A percentile compares a stretch with the other conserved stretches of the same genome.
Conservation (phyloP, 2,329 filamentous ascomycete species). For the Sporothrix euskadiensis region DNA sequence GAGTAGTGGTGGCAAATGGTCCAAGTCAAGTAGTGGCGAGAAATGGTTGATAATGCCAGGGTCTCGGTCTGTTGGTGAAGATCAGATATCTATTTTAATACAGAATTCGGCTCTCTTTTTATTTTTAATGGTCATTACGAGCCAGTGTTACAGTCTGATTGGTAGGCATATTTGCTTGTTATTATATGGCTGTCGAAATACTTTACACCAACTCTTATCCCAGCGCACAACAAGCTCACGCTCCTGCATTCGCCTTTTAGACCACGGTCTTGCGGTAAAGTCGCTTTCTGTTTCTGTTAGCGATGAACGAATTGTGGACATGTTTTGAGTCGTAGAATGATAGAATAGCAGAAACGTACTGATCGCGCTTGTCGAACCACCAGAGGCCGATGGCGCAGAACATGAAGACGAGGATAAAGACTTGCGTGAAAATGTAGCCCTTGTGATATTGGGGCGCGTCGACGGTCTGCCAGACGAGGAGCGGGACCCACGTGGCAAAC, state of each 20-base stretch:
- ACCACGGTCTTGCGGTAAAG: constrained; percentile 1
- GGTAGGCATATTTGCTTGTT: neutral
- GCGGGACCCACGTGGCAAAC: constrained; percentile 35
- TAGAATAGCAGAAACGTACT: constrained; percentile 9
- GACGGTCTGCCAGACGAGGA: constrained; percentile 31
- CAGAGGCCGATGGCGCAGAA: constrained; percentile 1
- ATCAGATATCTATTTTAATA: too few species aligned
- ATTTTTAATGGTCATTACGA: too few species aligned
- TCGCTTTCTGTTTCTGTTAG: constrained; percentile 11
- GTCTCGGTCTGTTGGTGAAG: too few species aligned
- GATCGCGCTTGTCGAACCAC: constrained; percentile 26
- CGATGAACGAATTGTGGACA: neutral
- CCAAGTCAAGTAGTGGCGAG: too few species aligned
- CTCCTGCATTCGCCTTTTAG: neutral
- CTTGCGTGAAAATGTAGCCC: constrained; percentile 25
- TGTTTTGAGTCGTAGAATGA: neutral
- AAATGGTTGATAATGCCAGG: too few species aligned
- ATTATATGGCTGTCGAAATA: neutral
- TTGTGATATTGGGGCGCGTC: constrained; percentile 22
- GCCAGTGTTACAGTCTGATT: neutral
- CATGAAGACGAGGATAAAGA: constrained; percentile 23
- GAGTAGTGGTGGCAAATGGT: too few species aligned
- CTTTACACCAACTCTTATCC: neutral
- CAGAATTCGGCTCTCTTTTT: too few species aligned
- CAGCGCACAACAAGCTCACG: neutral